These are phyloP conservation scores for Mycosarcoma mackinlayi DNA, from an alignment of 1,284 basidiomycete species.

Conservation along the genomic window DNA sequence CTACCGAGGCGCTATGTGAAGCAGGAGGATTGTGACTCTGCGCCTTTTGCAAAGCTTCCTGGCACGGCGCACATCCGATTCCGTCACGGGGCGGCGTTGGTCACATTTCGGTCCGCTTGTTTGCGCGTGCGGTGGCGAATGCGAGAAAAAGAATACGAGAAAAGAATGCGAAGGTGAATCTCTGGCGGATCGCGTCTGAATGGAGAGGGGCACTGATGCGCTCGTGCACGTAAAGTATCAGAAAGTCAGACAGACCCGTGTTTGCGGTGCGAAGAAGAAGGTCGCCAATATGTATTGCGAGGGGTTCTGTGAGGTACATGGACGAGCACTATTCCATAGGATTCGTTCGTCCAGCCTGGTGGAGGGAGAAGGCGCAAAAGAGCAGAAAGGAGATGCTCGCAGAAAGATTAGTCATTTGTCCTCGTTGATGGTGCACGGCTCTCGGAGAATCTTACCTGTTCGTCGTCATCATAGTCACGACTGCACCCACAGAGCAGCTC, in stretches of 20 bases:
- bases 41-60: no score
- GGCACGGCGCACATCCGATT: conserved; percentile 1
- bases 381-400: neutral
- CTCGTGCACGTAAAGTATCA: no score
- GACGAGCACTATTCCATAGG: conserved; percentile 52
- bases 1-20: no score
- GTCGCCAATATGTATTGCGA: conserved; percentile 5
- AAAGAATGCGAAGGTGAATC: no score
- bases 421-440: no score
- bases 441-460: conserved; percentile 47
- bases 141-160: no score
- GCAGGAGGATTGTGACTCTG: no score
- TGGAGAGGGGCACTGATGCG: no score
- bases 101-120: neutral
- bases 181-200: no score
- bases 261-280: neutral
- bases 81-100: conserved; percentile 14
- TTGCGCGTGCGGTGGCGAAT: no score
- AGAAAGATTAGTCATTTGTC: conserved; percentile 1
- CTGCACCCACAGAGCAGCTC: conserved; percentile 52
- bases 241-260: neutral
- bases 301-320: neutral
- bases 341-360: conserved; percentile 46
- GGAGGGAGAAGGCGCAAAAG: neutral
- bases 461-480: conserved; percentile 49